Base-by-base conservation (phyloP, 306 rosid genomes). In the Calophaca sinica region DNA sequence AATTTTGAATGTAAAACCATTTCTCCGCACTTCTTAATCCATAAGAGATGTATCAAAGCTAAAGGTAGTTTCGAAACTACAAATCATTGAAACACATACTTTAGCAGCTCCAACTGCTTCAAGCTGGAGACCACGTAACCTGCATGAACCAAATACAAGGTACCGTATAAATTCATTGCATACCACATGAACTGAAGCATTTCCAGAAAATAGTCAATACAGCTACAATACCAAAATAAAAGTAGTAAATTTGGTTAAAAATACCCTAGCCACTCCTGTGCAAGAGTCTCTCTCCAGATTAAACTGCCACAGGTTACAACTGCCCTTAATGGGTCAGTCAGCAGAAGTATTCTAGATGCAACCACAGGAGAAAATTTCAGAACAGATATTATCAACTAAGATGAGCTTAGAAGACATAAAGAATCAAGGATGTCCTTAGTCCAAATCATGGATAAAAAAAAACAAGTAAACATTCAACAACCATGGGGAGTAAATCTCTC, bases 91-190 rank as follows among this genome's bases (percentile, higher is more conserved):
- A 68, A 44, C 72, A 67, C 44, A 72, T 32, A 35, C 70, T 70
- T 84, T 58, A 79, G 77, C 64, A 14, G 67, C 73, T 80, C 76
- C 45, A 82, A 75, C 62, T 62, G 80, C 88, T 82, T 86, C 90
- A 87, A 82, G 85, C 89, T 78, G 87, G 91, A 85, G 88, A 86
- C 81, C 89, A 79, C 77, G 61, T 9, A 80, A 84, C 90, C 97
- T 90, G 81, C 81, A 72, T 32, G 71, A 76, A 79, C 74, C 80
- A 81, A 63, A 62, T 58, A 42, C 50, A 65, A 79, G 42, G 45
- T 64, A 35, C 41, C 4, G 29, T 69, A 15, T 38, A 69, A 49
- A 50, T 41, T 68, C 33, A 49, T 9, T 26, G 58, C 62, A 33
- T 15, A 60, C 50, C 38, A 52, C 51, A 73, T 42, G 10, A 58